Base-by-base conservation (phyloP, 331 rosid species). In the Erythrophleum ivorense region DNA sequence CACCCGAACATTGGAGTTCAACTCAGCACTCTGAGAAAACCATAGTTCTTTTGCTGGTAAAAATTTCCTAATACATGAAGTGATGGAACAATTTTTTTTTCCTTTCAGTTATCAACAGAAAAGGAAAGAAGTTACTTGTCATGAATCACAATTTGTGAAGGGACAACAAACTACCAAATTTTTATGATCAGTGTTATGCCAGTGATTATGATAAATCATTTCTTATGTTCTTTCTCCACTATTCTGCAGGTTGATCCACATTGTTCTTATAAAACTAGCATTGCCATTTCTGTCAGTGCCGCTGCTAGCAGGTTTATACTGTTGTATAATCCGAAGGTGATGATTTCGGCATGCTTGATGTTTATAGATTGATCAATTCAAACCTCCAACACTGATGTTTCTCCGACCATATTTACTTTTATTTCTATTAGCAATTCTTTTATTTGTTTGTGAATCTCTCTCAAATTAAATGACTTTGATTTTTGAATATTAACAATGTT, bases 241-340 rank as follows among this genome's bases (percentile, higher is more conserved):
- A 60, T 74, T 81, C 72, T 84, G 79, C 90, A 96, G 99, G 95
- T 91, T 79, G 99, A 94, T 81, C 99, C 99, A 73, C 99, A 94
- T 82, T 96, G 99, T 89, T 91, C 98, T 55, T 96, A 96, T 82
- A 85, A 87, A 84, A 85, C 92, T 77, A 87, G 90, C 78, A 66
- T 91, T 84, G 84, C 88, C 18, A 84, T 92, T 78, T 92, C 97
- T 74, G 57, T 88, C 75, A 83, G 88, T 77, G 90, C 91, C 58
- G 94, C 89, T 75, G 97, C 98, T 6, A 85, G 92, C 85, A 94
- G 99, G 87, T 88, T 94, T 87, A 88, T 96, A 62, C 89, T 96
- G 46, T 78, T 92, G 75, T 94, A 94, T 86, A 84, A 81, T 84
- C 87, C 98, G 66, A 91, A 92, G 98, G 98, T 96, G 73, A 81